phyloP scores from a whole-genome alignment of 2,329 filamentous ascomycete species.

The Pleurostoma richardsiae region DNA sequence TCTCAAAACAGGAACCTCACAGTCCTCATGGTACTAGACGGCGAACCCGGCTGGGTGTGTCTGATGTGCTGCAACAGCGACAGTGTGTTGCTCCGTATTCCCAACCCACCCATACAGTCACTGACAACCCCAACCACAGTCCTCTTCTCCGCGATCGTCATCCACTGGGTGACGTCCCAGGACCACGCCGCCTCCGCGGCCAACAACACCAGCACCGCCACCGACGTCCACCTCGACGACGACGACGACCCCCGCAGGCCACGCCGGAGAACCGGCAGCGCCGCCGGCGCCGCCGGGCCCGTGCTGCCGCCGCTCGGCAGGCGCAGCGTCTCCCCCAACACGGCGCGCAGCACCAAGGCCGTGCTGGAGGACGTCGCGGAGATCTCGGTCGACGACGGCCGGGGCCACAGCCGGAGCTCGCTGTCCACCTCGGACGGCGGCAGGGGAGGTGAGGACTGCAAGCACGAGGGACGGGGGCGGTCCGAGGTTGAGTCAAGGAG shows the following conservation, averaged over 20 bases:
- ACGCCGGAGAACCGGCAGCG: too few species aligned
- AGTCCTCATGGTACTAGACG: slow-evolving; percentile 51
- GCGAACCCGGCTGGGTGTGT: slow-evolving; percentile 59
- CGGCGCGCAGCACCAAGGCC: slow-evolving; percentile 14
- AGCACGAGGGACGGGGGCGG: too few species aligned
- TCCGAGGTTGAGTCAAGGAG: too few species aligned
- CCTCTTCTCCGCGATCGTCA: slow-evolving; percentile 45
- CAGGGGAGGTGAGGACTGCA: too few species aligned
- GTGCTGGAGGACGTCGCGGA: slow-evolving; percentile 16
- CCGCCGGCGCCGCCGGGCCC: too few species aligned
- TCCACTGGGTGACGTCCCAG: slow-evolving; percentile 42
- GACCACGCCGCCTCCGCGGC: slow-evolving; percentile 21
- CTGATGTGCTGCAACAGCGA: slow-evolving; percentile 62
- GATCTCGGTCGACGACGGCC: slow-evolving; percentile 10
- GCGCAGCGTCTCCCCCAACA: slow-evolving; percentile 4
- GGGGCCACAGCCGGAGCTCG: slow-evolving; percentile 1
- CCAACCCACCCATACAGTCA: neutral
- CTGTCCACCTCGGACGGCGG: neutral
- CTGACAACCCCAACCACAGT: slow-evolving; percentile 28
- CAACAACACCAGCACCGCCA: neutral
- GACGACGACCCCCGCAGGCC: neutral
- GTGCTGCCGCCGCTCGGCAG: too few species aligned
- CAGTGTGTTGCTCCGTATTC: slow-evolving; percentile 31
- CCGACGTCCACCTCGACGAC: neutral
- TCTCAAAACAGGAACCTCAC: slow-evolving; percentile 44